Conservation (phyloP, 306 rosid species). For the Castanospermum australe region DNA sequence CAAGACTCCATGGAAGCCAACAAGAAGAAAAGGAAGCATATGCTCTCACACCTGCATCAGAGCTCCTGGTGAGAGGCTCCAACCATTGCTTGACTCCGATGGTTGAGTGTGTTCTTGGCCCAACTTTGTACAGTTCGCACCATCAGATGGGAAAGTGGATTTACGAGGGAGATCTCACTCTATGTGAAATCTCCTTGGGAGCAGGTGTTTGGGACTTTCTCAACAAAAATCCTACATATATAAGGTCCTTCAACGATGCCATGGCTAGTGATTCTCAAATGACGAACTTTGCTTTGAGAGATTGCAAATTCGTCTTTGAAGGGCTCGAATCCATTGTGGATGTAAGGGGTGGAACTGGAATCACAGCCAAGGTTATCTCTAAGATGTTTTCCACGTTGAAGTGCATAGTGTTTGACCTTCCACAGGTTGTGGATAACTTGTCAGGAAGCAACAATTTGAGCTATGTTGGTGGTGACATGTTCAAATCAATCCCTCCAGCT, state of each 20-base stretch:
- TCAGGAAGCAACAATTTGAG: neutral
- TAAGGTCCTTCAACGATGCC: constrained; percentile 24
- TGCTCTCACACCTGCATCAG: constrained; percentile 33
- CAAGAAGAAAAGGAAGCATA: constrained; percentile 35
- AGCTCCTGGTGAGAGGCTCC: constrained; percentile 33
- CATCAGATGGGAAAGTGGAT: constrained; percentile 35
- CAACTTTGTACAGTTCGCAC: neutral
- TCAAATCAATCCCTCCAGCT: constrained; percentile 10
- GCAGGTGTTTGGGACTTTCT: constrained; percentile 26
- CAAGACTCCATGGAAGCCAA: neutral
- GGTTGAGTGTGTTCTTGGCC: constrained; percentile 19
- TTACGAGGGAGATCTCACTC: constrained; percentile 1
- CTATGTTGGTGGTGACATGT: constrained; percentile 31
- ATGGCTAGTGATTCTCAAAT: constrained; percentile 50
- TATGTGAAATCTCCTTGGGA: constrained; percentile 28
- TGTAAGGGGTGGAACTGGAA: constrained; percentile 38
- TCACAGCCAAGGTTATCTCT: neutral
- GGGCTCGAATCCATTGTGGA: constrained; percentile 37
- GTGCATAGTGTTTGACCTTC: constrained; percentile 21
- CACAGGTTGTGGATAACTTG: constrained; percentile 4
- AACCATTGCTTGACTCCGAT: constrained; percentile 22
- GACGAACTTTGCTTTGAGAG: constrained; percentile 33
- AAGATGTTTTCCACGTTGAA: constrained; percentile 13
- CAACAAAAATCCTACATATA: neutral
- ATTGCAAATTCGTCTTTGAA: constrained; percentile 35